Base-by-base conservation (phyloP, 805 yeast species). In the Yamadazyma paraphyllophila region DNA sequence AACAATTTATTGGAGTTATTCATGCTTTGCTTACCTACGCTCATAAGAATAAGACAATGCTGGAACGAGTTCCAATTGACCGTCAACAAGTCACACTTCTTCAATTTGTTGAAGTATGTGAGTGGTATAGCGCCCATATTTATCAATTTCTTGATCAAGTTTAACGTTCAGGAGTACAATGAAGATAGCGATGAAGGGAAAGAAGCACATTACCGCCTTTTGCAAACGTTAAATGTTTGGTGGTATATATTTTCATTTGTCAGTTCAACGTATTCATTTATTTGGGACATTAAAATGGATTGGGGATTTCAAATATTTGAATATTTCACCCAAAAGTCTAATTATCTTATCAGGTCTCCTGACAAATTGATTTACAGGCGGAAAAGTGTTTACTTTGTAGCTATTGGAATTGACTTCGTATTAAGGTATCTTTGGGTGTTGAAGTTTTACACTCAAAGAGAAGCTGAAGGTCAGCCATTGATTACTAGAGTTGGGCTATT, bases 221-320 rank as follows among this genome's bases (percentile, higher is more conserved):
- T 69, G 13, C 49, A 56, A 11, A 14, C 7, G 2, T 55, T 69
- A 5, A 63, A 73, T 46, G 41, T 53, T 2, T 60, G 69, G 56
- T 78, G 82, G 83, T 72, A 70, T 44, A 34, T 71, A 2, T 57
- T 64, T 4, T 66, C 73, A 3, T 57, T 83, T 1, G 56, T 86
- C 34, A 89, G 87, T 60, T 85, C 98, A 0, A 56, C 80, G 0
- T 94, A 86, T 62, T 78, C 96, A 12, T 86, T 88, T 49, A 67
- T 80, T 45, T 94, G 99, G 99, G 99, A 94, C 63, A 64, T 92
- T 10, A 76, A 77, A 41, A 80, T 81, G 76, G 99, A 94, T 67
- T 94, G 99, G 99, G 81, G 82, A 36, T 71, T 89, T 40, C 76
- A 77, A 9, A 56, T 85, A 7, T 71, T 85, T 55, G 71, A 70